These are phyloP conservation scores for Phytomonas sp. DNA, from an alignment of 208 protist species.

Conservation along the genomic window DNA sequence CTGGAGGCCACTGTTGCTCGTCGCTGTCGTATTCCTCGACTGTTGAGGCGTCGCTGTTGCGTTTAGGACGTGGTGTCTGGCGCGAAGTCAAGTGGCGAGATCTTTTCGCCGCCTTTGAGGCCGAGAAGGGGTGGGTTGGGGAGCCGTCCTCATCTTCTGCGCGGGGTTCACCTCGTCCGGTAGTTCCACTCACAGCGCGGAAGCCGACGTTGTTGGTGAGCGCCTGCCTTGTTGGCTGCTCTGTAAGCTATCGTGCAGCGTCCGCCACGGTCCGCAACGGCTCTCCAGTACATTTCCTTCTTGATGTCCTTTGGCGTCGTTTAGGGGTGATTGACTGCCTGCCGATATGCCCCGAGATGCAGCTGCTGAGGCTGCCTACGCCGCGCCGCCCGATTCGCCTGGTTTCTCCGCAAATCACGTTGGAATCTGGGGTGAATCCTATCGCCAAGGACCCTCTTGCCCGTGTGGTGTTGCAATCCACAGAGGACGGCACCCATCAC, in stretches of 20 bases:
- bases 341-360: constrained; percentile 72
- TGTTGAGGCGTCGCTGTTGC: not conserved
- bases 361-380: constrained; percentile 43
- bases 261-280: not conserved
- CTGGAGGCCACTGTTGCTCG: not conserved
- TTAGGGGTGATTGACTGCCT: constrained; percentile 31
- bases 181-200: too few species aligned
- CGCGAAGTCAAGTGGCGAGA: not conserved
- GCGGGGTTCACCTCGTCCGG: not conserved
- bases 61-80: not conserved
- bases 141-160: not conserved
- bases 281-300: constrained; percentile 30
- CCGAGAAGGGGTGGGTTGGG: not conserved
- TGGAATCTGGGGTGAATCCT: not conserved
- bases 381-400: constrained; percentile 57
- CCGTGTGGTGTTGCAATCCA: not conserved
- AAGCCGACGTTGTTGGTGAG: constrained; percentile 48
- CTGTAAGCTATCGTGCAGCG: constrained; percentile 40
- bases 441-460: not conserved
- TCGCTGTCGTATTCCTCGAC: not conserved
- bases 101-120: not conserved
- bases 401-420: not conserved
- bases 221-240: constrained; percentile 54
- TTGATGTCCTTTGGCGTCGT: constrained; percentile 29
- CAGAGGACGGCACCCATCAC: not conserved